Conservation (phyloP, 352 stramenopile species). For the Phytopythium cucurbitacearum region DNA sequence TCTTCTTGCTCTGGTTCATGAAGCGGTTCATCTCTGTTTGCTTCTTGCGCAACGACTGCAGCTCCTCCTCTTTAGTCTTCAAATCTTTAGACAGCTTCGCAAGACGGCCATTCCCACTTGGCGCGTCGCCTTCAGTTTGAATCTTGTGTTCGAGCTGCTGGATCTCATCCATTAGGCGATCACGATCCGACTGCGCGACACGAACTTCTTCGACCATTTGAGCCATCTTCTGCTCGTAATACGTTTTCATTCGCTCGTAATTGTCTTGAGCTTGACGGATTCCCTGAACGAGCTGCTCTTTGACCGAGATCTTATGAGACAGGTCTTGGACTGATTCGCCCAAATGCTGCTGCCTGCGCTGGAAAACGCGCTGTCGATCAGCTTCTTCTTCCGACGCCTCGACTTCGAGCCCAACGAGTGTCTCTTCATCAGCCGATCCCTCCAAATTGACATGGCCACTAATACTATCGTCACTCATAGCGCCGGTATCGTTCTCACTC, state of each 20-base stretch:
- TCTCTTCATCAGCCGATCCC: conserved; percentile 27
- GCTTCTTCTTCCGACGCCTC: conserved; percentile 61
- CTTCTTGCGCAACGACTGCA: conserved; percentile 72
- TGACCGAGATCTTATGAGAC: conserved; percentile 80
- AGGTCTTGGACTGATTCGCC: conserved; percentile 79
- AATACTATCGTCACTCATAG: conserved; percentile 6
- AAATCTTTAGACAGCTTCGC: conserved; percentile 70
- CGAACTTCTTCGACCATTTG: conserved; percentile 79
- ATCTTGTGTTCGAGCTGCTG: conserved; percentile 66
- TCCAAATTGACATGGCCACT: conserved; percentile 31
- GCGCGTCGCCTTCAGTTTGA: conserved; percentile 44
- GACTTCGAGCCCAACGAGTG: conserved; percentile 17
- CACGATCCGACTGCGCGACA: conserved; percentile 53
- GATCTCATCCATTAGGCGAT: conserved; percentile 76
- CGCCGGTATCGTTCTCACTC: conserved; percentile 34
- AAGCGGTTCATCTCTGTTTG: conserved; percentile 82
- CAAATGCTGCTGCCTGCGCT: conserved; percentile 72
- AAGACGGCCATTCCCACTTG: conserved; percentile 45
- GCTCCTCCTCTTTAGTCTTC: conserved; percentile 72
- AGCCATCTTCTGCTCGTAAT: conserved; percentile 82
- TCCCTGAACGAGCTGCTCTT: conserved; percentile 81
- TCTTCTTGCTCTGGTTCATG: conserved; percentile 84
- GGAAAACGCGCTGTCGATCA: conserved; percentile 78
- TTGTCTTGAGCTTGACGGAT: conserved; percentile 77
- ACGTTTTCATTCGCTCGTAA: conserved; percentile 77